Base-by-base conservation (phyloP, 192 early-diverging fungal species). In the Umbelopsis vinacea region DNA sequence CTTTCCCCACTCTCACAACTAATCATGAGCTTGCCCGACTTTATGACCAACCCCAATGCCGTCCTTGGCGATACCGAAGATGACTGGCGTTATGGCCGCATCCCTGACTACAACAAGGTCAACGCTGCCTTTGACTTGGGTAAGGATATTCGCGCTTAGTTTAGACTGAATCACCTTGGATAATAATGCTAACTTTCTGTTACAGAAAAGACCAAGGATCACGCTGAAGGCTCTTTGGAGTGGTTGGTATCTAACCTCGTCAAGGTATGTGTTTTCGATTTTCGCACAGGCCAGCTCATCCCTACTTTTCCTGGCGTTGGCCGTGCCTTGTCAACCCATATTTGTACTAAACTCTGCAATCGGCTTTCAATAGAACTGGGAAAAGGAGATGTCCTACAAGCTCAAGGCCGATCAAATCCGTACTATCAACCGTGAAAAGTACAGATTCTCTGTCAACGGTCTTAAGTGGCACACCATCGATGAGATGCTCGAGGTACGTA, bases 301-400 rank as follows among this genome's bases (percentile, higher is more conserved):
- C 48, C 48, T 50, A 15, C 19, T 15, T 15, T 50, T 3, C n/a
- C 48, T 43, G 40, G 40, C 1, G 40, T 43, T 43, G 40, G 22
- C 53, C 53, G 3, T 22, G 53, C 22, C 53, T 54, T 54, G 21
- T 11, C 26, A 54, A 14, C 22, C 19, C 23, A 24, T n/a, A 63
- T 26, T 50, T 37, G 26, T 63, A 57, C 46, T 70, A 24, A 72
- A 46, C 9, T 40, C 4, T 52, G 29, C 29, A 29, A 55, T 69
- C 68, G 33, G 70, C 23, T 52, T 29, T 35, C 22, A 50, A 47
- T 72, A 77, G 76, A 83, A 83, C 79, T 83, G 82, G 82, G 82
- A 83, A 57, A 83, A 83, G 69, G 82, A 83, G 33, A 73, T 75
- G 21, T 83, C 82, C 17, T 83, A 76, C 50, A 83, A 83, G 68